A percentile compares a stretch with the other conserved stretches of the same genome.
These are phyloP conservation scores for Cladosporium velox DNA, from an alignment of 2,329 filamentous ascomycete genomes.

Conservation along the genomic window DNA sequence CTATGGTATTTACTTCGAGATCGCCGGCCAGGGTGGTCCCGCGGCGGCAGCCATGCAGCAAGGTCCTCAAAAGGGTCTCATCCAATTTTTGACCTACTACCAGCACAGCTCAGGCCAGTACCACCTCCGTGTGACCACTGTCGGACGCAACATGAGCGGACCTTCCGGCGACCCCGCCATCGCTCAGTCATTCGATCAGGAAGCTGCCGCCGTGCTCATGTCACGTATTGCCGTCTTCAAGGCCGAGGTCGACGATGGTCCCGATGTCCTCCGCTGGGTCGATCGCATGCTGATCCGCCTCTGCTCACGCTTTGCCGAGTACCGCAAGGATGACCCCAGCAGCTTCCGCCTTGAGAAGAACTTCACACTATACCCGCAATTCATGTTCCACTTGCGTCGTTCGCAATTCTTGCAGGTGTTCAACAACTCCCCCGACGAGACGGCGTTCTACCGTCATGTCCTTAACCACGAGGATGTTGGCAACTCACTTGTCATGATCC, in stretches of 20 bases:
- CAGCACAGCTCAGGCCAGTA: constrained; percentile 96
- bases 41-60: constrained; percentile 71
- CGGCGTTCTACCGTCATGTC: constrained; percentile 97
- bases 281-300: constrained; percentile 97
- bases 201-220: constrained; percentile 97
- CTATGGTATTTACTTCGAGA: constrained; percentile 97
- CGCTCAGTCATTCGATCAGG: constrained; percentile 96
- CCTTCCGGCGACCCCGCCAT: constrained; percentile 93
- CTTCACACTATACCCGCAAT: constrained; percentile 97
- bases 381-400: constrained; percentile 98
- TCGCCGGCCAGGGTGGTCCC: constrained; percentile 88
- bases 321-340: constrained; percentile 95
- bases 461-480: constrained; percentile 96
- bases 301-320: constrained; percentile 95
- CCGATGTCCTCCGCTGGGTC: constrained; percentile 97
- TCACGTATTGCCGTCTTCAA: constrained; percentile 99
- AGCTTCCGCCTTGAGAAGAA: constrained; percentile 98
- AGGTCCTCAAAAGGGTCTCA: constrained; percentile 86
- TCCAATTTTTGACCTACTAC: constrained; percentile 98
- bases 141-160: constrained; percentile 86
- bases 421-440: constrained; percentile 99
- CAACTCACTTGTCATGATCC: constrained; percentile 98
- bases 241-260: constrained; percentile 95
- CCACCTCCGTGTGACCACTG: constrained; percentile 92
- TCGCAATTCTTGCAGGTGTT: constrained; percentile 98